Conservation (phyloP, 129 eudicot species). For the Lactuca saligna region DNA sequence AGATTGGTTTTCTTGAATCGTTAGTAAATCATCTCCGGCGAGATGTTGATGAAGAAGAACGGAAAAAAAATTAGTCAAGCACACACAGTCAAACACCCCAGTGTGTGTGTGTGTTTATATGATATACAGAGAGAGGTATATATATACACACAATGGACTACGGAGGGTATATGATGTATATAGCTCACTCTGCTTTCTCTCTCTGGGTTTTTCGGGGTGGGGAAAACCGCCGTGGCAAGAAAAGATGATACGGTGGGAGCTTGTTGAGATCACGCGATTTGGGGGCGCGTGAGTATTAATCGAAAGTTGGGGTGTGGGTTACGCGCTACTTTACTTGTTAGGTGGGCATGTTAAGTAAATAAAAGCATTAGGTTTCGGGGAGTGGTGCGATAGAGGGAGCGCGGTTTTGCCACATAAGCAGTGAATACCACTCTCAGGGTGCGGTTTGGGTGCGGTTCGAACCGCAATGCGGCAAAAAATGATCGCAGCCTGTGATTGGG, state of each 20-base stretch:
- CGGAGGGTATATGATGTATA: slow-evolving; percentile 1
- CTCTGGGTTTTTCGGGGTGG: slow-evolving; percentile 3
- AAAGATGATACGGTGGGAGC: slow-evolving; percentile 17
- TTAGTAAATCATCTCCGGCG: slow-evolving; percentile 10
- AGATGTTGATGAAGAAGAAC: slow-evolving; percentile 1
- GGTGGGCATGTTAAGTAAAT: not conserved
- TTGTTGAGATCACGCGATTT: not conserved
- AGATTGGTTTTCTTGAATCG: slow-evolving; percentile 4
- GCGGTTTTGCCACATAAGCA: too few species aligned
- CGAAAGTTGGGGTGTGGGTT: not conserved
- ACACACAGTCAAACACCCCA: slow-evolving; percentile 23
- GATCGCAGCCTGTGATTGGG: too few species aligned
- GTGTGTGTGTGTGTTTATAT: slow-evolving; percentile 24
- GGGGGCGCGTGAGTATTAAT: not conserved
- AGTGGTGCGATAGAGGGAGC: too few species aligned
- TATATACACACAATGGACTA: not conserved
- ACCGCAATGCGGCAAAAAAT: too few species aligned
- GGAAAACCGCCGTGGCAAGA: slow-evolving; percentile 17
- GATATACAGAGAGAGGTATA: not conserved
- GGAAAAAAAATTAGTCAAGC: slow-evolving; percentile 17
- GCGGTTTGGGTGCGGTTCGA: too few species aligned
- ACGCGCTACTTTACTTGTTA: not conserved
- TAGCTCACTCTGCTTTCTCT: not conserved
- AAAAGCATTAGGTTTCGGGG: too few species aligned
- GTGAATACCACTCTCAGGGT: too few species aligned